Evolutionary conservation across 1,284 basidiomycete species (phyloP).

Genomic region (Vanrija pseudolonga): DNA sequence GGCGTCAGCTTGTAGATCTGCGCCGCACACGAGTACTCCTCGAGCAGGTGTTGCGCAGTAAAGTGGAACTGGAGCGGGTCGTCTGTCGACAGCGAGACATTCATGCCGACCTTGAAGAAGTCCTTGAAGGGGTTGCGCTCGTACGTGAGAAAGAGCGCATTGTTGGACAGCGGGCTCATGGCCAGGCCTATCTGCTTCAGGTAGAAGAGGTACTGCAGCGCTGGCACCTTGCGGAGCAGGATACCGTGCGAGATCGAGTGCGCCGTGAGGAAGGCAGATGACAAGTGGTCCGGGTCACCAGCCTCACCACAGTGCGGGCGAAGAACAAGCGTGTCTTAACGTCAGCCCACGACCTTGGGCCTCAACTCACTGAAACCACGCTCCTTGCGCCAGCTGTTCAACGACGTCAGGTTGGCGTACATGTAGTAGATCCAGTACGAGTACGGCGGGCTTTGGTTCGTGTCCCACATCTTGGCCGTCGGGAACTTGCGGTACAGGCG

Average conservation of each 20-base stretch:
- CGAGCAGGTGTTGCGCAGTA: slow-evolving; percentile 88
- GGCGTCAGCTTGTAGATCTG: slow-evolving; percentile 88
- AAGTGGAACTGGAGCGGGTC: slow-evolving; percentile 78
- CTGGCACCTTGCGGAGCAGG: slow-evolving; percentile 92
- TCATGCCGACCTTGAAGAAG: slow-evolving; percentile 94
- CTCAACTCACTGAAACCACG: slow-evolving; percentile 80
- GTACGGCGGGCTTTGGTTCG: slow-evolving; percentile 84
- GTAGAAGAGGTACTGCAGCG: slow-evolving; percentile 84
- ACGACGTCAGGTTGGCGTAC: slow-evolving; percentile 91
- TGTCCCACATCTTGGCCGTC: slow-evolving; percentile 86
- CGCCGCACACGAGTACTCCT: slow-evolving; percentile 97
- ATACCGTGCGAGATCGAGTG: slow-evolving; percentile 99
- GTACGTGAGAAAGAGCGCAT: slow-evolving; percentile 91
- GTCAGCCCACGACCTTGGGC: background rate
- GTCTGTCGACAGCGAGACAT: slow-evolving; percentile 88
- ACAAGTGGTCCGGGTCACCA: slow-evolving; percentile 95
- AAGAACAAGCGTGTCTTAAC: slow-evolving; percentile 85
- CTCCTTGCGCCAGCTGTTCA: slow-evolving; percentile 84
- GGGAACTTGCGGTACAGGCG: slow-evolving; percentile 94
- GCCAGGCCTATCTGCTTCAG: slow-evolving; percentile 94
- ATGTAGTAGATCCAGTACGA: slow-evolving; percentile 98
- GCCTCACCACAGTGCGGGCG: slow-evolving; percentile 98
- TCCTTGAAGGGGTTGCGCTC: slow-evolving; percentile 96
- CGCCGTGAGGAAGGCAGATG: slow-evolving; percentile 90
- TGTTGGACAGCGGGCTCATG: slow-evolving; percentile 98